Evolutionary conservation across 208 protist genomes (phyloP), one percentile per base, ranked within the genome.

Genomic region (Acanthamoeba lenticulata): DNA sequence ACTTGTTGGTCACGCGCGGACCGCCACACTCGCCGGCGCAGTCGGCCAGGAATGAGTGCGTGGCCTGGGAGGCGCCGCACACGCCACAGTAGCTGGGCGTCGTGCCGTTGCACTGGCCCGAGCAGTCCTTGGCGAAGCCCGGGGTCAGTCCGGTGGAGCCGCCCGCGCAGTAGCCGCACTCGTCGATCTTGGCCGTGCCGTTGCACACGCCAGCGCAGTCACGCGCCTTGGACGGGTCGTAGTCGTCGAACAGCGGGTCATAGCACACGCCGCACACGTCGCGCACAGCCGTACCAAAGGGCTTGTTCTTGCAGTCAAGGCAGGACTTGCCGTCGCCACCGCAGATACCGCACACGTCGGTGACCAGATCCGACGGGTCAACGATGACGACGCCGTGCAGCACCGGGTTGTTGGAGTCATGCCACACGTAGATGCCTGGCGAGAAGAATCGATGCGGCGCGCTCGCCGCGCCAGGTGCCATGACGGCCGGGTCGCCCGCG

Each of bases 371-470:
- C 36, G 69, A 79, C 6, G 69, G 69, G 13, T 79, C 69, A 6
- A 79, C 69, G 29, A 79, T 40, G 69, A 79, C 44, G 29, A 27
- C 69, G 32, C 69, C 69, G 69, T 79, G 69, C 0, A 47, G 1
- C 7, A 34, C 69, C 32, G 69, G 69, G 27, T 79, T 32, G 69
- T 24, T 6, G 29, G 32, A 6, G 38, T 79, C 69, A 34, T 79
- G 69, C 69, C 69, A 79, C 69, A 79, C 29, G 72, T 83, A 83
- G 72, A 83, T 83, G 74, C 74, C 74, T n/a, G 74, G 74, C 27
- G 40, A 52, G 74, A 85, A 85, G 74, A 85, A 85, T 32, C 74
- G 36, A n/a, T 85, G 74, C 74, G 74, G 74, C 36, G 74, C 74
- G 74, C 74, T 85, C n/a, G 21, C 74, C 29, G 74, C 36, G 24